phyloP scores from a whole-genome alignment of 2,329 filamentous ascomycete genomes.

The Mollisiaceae sp. region DNA sequence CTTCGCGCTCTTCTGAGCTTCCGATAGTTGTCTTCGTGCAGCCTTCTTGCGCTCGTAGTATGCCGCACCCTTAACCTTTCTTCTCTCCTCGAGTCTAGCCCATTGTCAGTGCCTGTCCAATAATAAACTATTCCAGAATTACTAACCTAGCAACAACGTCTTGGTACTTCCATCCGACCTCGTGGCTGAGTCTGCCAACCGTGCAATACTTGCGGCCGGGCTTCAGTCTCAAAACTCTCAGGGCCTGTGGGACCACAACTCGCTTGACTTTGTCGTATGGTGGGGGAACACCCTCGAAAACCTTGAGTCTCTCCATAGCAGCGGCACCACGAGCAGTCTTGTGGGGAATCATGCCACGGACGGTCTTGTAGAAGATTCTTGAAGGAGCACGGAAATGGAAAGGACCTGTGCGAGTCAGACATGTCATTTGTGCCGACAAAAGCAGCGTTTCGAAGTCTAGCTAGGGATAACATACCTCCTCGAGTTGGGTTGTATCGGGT shows the following conservation, averaged over 20 bases:
- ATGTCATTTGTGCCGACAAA: slow-evolving; percentile 10
- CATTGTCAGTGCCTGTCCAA: slow-evolving; percentile 32
- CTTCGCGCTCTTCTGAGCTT: slow-evolving; percentile 91
- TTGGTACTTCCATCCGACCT: slow-evolving; percentile 99
- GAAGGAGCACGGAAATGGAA: slow-evolving; percentile 99
- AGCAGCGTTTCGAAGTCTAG: slow-evolving; percentile 4
- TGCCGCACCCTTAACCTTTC: slow-evolving; percentile 98
- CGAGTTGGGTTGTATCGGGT: slow-evolving; percentile 99
- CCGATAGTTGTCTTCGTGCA: slow-evolving; percentile 84
- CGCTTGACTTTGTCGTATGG: slow-evolving; percentile 99
- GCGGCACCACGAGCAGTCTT: slow-evolving; percentile 98
- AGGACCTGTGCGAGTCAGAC: slow-evolving; percentile 68
- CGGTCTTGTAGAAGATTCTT: slow-evolving; percentile 99
- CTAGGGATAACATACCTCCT: slow-evolving; percentile 67
- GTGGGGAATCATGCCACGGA: slow-evolving; percentile 99
- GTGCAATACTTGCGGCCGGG: slow-evolving; percentile 99
- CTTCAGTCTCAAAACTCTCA: slow-evolving; percentile 95
- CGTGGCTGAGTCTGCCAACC: slow-evolving; percentile 94
- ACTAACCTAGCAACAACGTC: slow-evolving; percentile 97
- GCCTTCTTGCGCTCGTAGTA: slow-evolving; percentile 99
- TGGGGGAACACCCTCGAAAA: slow-evolving; percentile 98
- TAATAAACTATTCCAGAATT: slow-evolving; percentile 15
- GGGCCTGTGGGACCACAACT: slow-evolving; percentile 97
- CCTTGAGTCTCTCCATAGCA: slow-evolving; percentile 98
- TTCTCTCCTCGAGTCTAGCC: slow-evolving; percentile 92